Evolutionary conservation across 2,329 filamentous ascomycete genomes (phyloP).

Genomic region (Aspergillus sp.): DNA sequence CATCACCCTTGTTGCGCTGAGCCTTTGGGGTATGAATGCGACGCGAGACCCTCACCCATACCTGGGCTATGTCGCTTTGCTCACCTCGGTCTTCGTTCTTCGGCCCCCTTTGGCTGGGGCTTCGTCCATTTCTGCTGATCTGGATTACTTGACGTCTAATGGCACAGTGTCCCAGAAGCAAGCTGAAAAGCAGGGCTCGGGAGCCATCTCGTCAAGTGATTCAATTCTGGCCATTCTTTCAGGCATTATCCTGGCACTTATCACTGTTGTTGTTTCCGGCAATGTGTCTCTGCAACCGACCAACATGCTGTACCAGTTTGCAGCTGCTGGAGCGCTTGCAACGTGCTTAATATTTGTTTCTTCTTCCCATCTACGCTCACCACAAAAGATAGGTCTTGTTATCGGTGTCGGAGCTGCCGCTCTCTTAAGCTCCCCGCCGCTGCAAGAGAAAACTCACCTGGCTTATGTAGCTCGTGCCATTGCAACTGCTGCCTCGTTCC

Average conservation of each 20-base stretch:
- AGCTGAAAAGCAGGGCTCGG: slow-evolving; percentile 2
- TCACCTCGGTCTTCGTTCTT: slow-evolving; percentile 49
- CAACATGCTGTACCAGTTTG: slow-evolving; percentile 28
- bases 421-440: slow-evolving; percentile 33
- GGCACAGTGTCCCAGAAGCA: slow-evolving; percentile 14
- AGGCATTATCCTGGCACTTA: slow-evolving; percentile 29
- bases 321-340: slow-evolving; percentile 29
- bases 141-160: slow-evolving; percentile 21
- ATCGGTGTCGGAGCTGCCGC: slow-evolving; percentile 29
- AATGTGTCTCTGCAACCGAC: slow-evolving; percentile 22
- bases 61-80: slow-evolving; percentile 51
- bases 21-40: slow-evolving; percentile 33
- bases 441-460: slow-evolving; percentile 28
- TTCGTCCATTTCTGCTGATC: slow-evolving; percentile 18
- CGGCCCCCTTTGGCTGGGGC: slow-evolving; percentile 48
- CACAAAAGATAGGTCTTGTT: slow-evolving; percentile 35
- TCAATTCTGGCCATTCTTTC: slow-evolving; percentile 31
- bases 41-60: slow-evolving; percentile 41
- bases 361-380: slow-evolving; percentile 28
- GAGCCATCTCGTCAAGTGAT: slow-evolving; percentile 24
- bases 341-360: slow-evolving; percentile 29
- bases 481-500: slow-evolving; percentile 33
- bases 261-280: slow-evolving; percentile 26
- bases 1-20: slow-evolving; percentile 24
- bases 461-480: slow-evolving; percentile 30